Percentiles rank a stretch among this genome's conserved stretches.
These are phyloP conservation scores for Alnus rubra DNA, from an alignment of 306 rosid genomes.

Conservation along the genomic window DNA sequence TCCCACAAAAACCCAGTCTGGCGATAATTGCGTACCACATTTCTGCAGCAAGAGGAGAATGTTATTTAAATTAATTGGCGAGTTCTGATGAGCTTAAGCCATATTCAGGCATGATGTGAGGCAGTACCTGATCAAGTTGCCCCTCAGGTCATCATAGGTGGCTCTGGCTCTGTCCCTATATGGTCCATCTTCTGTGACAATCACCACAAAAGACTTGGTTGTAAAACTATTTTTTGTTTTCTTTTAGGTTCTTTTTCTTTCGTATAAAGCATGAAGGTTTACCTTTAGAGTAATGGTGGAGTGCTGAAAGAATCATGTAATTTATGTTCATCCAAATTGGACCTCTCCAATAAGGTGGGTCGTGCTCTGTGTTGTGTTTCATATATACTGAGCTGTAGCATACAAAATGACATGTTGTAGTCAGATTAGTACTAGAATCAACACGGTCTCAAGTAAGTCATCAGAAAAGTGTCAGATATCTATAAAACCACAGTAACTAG, in stretches of 20 bases:
- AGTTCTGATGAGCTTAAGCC: not conserved
- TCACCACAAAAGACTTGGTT: slow-evolving; percentile 13
- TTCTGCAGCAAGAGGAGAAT: slow-evolving; percentile 35
- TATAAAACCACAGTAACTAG: slow-evolving; percentile 4
- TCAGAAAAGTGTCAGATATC: slow-evolving; percentile 9
- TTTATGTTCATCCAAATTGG: slow-evolving; percentile 82
- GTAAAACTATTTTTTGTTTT: not conserved
- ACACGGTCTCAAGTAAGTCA: slow-evolving; percentile 22
- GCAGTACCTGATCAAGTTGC: slow-evolving; percentile 74
- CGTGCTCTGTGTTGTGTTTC: slow-evolving; percentile 91
- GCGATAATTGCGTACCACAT: slow-evolving; percentile 64
- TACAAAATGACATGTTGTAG: not conserved
- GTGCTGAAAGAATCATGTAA: slow-evolving; percentile 83
- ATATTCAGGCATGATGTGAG: not conserved
- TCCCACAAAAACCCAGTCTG: slow-evolving; percentile 84
- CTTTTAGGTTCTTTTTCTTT: not conserved
- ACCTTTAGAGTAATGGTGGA: slow-evolving; percentile 90
- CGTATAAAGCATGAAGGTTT: not conserved
- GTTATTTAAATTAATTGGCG: not conserved
- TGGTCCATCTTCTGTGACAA: slow-evolving; percentile 69
- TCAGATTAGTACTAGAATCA: slow-evolving; percentile 16
- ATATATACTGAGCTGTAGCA: slow-evolving; percentile 71
- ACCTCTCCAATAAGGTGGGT: slow-evolving; percentile 97
- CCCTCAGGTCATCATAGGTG: slow-evolving; percentile 62
- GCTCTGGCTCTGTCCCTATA: slow-evolving; percentile 68